Evolutionary conservation across 345 rosid genomes (phyloP).

Genomic region (Euphorbia tirucalli): DNA sequence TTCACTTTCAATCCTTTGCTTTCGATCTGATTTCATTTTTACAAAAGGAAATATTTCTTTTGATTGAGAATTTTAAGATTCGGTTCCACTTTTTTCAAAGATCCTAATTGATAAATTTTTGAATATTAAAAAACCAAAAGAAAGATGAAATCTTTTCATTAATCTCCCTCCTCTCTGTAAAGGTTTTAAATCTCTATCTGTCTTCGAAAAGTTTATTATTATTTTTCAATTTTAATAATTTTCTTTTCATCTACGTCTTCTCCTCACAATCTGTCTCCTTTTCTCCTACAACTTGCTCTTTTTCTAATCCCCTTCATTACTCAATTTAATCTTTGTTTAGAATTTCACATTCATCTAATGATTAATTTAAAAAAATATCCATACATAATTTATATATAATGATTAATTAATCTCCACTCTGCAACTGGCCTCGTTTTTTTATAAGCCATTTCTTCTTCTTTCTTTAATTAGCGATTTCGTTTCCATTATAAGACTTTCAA

Average conservation of each 20-base stretch:
- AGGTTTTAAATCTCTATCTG: constrained; percentile 10
- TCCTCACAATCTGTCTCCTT: constrained; percentile 35
- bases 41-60: too few relatives aligned
- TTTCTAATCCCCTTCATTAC: constrained; percentile 21
- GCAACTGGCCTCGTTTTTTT: too few relatives aligned
- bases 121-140: neutral
- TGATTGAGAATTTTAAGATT: too few relatives aligned
- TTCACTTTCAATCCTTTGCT: constrained; percentile 21
- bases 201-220: neutral
- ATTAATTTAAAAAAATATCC: constrained; percentile 9
- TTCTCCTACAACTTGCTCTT: constrained; percentile 53
- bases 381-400: too few relatives aligned
- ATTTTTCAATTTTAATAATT: neutral
- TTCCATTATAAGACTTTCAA: constrained; percentile 17
- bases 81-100: neutral
- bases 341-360: neutral
- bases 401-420: neutral
- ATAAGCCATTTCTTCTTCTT: constrained; percentile 10
- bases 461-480: constrained; percentile 26
- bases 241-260: constrained; percentile 15
- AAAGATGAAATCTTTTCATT: constrained; percentile 16
- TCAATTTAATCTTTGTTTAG: constrained; percentile 18
- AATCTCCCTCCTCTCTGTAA: constrained; percentile 32
- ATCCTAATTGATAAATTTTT: neutral
- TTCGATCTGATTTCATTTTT: too few relatives aligned